Evolutionary conservation across 768 basidiomycete species (phyloP).

Genomic region (Leccinum longicurvipes): DNA sequence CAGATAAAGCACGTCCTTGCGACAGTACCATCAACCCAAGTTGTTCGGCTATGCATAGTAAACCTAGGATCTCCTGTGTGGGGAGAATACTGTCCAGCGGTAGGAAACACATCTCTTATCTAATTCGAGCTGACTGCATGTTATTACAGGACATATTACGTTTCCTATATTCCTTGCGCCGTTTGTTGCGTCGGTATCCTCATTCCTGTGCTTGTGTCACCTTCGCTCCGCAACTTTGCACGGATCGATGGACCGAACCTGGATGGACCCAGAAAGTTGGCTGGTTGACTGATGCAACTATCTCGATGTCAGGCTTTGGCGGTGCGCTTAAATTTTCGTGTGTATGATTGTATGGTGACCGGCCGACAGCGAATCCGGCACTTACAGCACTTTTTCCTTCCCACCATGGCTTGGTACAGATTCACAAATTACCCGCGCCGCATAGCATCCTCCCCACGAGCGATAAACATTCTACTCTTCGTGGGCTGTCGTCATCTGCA

Average conservation of each 20-base stretch:
- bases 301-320: conserved; percentile 75
- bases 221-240: conserved; percentile 60
- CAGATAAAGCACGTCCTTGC: conserved; percentile 30
- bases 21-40: conserved; percentile 31
- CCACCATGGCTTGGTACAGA: conserved; percentile 81
- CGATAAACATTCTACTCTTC: conserved; percentile 77
- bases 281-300: conserved; percentile 73
- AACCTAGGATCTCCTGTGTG: conserved; percentile 62
- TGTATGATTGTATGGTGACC: conserved; percentile 7
- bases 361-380: conserved; percentile 65
- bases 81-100: conserved; percentile 60
- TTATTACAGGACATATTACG: conserved; percentile 56
- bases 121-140: conserved; percentile 2
- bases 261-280: conserved; percentile 78
- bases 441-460: conserved; percentile 75
- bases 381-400: conserved; percentile 71
- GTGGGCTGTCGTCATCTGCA: conserved; percentile 66
- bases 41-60: conserved; percentile 60
- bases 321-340: conserved; percentile 44
- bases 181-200: conserved; percentile 52
- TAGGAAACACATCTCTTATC: conserved; percentile 30
- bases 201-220: conserved; percentile 65
- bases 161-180: conserved; percentile 70
- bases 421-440: conserved; percentile 72
- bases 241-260: conserved; percentile 53